phyloP scores from a whole-genome alignment of 176 grass and related monocot species.

The Dendrocalamus sinicus region DNA sequence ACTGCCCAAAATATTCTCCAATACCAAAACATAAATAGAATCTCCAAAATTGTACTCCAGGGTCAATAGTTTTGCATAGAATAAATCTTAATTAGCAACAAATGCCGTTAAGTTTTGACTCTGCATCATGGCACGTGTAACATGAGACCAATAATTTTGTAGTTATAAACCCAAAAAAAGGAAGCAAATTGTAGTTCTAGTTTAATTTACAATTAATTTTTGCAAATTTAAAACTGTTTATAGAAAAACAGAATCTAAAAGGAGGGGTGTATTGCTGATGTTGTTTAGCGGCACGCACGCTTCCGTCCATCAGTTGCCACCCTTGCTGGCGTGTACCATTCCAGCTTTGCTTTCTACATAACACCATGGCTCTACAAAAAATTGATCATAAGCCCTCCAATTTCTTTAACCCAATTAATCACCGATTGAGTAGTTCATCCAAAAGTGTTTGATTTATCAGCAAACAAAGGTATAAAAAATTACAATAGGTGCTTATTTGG shows the following conservation, averaged over 20 bases:
- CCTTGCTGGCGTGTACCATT: constrained; percentile 40
- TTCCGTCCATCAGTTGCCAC: constrained; percentile 42
- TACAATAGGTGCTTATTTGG: background rate
- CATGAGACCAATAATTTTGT: background rate
- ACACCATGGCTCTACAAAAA: background rate
- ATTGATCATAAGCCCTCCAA: background rate
- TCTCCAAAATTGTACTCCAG: background rate
- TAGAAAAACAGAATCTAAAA: background rate
- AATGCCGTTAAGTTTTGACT: background rate
- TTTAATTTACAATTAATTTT: background rate
- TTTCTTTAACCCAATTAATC: background rate
- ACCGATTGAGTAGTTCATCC: background rate
- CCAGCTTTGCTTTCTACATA: constrained; percentile 11
- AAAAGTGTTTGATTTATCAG: background rate
- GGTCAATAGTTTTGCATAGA: background rate
- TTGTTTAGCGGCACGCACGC: constrained; percentile 51
- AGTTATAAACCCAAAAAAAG: background rate
- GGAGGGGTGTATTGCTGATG: background rate
- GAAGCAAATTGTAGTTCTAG: background rate
- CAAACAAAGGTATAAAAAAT: background rate
- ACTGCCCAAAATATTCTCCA: constrained; percentile 42
- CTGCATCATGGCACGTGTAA: background rate
- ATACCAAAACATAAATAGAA: background rate
- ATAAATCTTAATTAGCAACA: background rate
- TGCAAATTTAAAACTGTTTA: background rate